Conservation (phyloP, 1,139 yeast genomes). For the Magnusiomyces ingens region DNA sequence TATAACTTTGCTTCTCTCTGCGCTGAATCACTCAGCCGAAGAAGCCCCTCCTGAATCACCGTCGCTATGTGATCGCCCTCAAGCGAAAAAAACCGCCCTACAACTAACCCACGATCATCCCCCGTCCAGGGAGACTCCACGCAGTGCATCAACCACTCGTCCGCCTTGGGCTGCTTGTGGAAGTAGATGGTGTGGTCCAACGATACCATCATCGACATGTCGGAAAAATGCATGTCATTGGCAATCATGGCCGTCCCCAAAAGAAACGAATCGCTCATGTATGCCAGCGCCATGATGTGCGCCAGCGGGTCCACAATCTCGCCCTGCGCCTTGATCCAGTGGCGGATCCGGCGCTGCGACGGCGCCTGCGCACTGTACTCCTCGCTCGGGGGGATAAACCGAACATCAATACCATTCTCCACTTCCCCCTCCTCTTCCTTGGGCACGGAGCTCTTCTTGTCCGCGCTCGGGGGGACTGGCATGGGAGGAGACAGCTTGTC, state of each 20-base stretch:
- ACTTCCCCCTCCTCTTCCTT: background rate
- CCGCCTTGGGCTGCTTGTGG: conserved; percentile 49
- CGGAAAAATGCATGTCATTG: conserved; percentile 37
- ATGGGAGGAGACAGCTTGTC: background rate
- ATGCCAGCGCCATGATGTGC: conserved; percentile 57
- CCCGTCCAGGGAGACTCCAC: conserved; percentile 47
- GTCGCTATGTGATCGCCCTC: conserved; percentile 56
- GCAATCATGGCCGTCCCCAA: conserved; percentile 45
- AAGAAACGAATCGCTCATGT: conserved; percentile 54
- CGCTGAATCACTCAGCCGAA: conserved; percentile 12
- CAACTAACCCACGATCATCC: conserved; percentile 49
- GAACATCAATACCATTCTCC: conserved; percentile 5
- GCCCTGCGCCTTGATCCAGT: conserved; percentile 41
- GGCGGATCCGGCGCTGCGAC: conserved; percentile 23
- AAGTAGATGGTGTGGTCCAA: conserved; percentile 65
- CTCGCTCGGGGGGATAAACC: conserved; percentile 6
- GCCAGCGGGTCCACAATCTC: conserved; percentile 34
- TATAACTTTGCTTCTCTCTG: too few relatives aligned
- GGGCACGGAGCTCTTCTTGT: conserved; percentile 6
- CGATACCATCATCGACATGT: conserved; percentile 48
- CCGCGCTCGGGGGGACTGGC: conserved; percentile 11
- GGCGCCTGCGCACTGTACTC: conserved; percentile 8
- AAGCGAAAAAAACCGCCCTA: conserved; percentile 50
- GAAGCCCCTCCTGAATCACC: conserved; percentile 54
- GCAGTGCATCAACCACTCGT: conserved; percentile 50